Percentiles rank a stretch among this genome's conserved stretches.
phyloP scores from a whole-genome alignment of 768 basidiomycete genomes.

The Phanerochaete sordida region DNA sequence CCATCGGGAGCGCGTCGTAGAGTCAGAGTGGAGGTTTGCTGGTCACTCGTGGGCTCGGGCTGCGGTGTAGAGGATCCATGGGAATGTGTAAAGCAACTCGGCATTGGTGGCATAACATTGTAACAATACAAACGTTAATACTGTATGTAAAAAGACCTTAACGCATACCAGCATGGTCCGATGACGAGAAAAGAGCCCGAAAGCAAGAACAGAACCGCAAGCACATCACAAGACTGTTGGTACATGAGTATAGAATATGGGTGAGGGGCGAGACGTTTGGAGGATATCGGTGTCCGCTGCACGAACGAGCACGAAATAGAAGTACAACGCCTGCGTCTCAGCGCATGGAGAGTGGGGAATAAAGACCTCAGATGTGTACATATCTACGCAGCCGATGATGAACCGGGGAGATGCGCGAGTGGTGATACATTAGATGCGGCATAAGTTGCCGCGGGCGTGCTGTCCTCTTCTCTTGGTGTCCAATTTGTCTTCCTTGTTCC shows the following conservation, averaged over 20 bases:
- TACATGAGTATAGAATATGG: neutral
- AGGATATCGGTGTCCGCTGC: constrained; percentile 8
- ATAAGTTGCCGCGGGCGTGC: neutral
- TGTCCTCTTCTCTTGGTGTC: neutral
- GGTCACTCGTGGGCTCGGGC: too few species aligned
- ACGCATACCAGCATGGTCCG: neutral
- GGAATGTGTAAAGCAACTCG: neutral
- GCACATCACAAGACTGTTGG: constrained; percentile 2
- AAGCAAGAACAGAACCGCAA: neutral
- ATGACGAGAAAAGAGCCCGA: neutral
- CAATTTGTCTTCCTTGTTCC: neutral
- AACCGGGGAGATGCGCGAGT: neutral
- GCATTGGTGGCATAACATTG: neutral
- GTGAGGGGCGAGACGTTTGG: neutral
- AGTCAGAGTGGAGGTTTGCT: too few species aligned
- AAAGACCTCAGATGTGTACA: neutral
- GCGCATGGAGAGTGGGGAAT: neutral
- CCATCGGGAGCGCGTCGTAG: neutral
- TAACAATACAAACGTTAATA: constrained; percentile 1
- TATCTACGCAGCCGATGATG: constrained; percentile 7
- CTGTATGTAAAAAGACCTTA: neutral
- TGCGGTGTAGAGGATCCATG: neutral
- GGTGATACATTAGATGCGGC: neutral
- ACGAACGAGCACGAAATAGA: neutral
- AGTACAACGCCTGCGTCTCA: neutral